Percentiles rank a stretch among this genome's conserved stretches.
These are phyloP conservation scores for Penicillium sp. DNA, from an alignment of 2,329 filamentous ascomycete genomes.

Conservation along the genomic window DNA sequence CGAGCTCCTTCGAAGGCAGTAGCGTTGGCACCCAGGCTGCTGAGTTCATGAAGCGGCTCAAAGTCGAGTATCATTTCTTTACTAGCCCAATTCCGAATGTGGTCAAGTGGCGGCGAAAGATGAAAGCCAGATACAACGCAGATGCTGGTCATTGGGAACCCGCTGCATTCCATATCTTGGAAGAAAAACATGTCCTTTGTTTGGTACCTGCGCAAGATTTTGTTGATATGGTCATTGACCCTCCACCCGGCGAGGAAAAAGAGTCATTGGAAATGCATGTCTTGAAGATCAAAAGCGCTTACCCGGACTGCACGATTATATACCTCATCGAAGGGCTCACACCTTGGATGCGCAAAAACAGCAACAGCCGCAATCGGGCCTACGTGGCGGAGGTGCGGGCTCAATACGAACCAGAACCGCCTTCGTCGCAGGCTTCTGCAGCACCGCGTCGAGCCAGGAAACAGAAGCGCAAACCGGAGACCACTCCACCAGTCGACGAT, in stretches of 20 bases:
- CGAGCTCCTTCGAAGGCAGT: conserved; percentile 59
- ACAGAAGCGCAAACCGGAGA: conserved; percentile 48
- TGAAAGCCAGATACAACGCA: conserved; percentile 67
- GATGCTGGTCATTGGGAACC: conserved; percentile 70
- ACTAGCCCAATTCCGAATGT: conserved; percentile 55
- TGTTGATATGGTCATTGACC: conserved; percentile 62
- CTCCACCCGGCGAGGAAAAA: conserved; percentile 45
- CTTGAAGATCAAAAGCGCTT: conserved; percentile 59
- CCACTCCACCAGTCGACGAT: conserved; percentile 65
- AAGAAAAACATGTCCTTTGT: conserved; percentile 68
- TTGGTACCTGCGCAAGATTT: conserved; percentile 70
- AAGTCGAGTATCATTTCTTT: conserved; percentile 50
- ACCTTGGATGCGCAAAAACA: conserved; percentile 71
- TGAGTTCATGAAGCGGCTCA: conserved; percentile 51
- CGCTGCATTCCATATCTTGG: conserved; percentile 52
- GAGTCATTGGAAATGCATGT: conserved; percentile 66
- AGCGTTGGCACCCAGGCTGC: conserved; percentile 52
- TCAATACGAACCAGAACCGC: conserved; percentile 45
- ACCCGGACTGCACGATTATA: conserved; percentile 62
- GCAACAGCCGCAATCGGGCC: conserved; percentile 69
- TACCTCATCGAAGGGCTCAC: conserved; percentile 75
- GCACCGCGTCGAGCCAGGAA: conserved; percentile 37
- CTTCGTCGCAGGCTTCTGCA: conserved; percentile 27
- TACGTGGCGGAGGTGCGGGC: conserved; percentile 70
- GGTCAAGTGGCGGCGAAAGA: conserved; percentile 72